Conservation (phyloP, 306 rosid genomes). For the Ochetophila trinervis region DNA sequence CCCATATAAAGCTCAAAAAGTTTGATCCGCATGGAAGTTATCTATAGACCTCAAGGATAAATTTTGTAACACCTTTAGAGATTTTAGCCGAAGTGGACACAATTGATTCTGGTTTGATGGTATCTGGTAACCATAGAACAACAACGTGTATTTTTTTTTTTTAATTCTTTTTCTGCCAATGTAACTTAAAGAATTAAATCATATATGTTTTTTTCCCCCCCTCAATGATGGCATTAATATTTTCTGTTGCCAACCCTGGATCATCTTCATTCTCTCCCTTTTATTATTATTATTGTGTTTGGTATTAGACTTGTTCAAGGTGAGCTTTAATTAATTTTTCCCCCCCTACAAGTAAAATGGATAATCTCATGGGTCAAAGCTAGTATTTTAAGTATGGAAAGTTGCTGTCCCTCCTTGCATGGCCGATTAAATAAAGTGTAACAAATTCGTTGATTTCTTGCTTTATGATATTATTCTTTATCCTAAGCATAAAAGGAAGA, state of each 20-base stretch:
- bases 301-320: too few species aligned
- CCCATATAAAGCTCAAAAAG: conserved; percentile 53
- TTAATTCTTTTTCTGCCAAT: background rate
- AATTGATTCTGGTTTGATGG: too few species aligned
- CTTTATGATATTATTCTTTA: background rate
- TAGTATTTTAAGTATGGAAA: background rate
- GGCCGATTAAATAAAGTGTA: background rate
- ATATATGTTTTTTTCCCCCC: background rate
- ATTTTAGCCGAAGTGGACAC: background rate
- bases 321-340: too few species aligned
- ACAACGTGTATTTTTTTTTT: too few species aligned
- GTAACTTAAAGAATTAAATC: conserved; percentile 13
- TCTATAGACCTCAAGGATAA: background rate
- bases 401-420: background rate
- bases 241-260: too few species aligned
- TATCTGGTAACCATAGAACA: too few species aligned
- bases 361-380: background rate
- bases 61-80: conserved; percentile 16
- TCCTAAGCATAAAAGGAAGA: background rate
- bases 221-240: too few species aligned
- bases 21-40: conserved; percentile 29
- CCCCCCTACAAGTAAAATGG: too few species aligned
- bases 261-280: too few species aligned
- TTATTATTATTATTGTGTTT: too few species aligned
- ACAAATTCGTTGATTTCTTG: background rate